phyloP scores from a whole-genome alignment of 495 filamentous ascomycete genomes.

The Friedmanniomyces simplex region DNA sequence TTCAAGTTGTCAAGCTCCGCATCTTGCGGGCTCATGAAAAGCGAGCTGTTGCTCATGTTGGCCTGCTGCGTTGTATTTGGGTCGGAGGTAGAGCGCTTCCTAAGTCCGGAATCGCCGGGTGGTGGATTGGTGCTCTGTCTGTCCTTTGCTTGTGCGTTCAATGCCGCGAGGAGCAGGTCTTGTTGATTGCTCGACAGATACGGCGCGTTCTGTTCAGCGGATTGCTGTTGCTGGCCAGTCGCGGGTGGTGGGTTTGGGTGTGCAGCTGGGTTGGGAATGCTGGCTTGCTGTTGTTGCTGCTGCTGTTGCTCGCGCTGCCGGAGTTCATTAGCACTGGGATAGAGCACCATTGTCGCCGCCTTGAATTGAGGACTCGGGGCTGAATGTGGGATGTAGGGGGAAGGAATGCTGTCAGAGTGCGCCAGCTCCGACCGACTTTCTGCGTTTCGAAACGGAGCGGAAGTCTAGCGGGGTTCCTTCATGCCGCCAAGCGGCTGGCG shows the following conservation, averaged over 20 bases:
- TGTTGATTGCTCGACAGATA: slow-evolving; percentile 81
- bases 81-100: neutral
- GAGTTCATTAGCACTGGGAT: slow-evolving; percentile 7
- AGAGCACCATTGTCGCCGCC: slow-evolving; percentile 6
- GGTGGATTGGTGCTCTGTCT: slow-evolving; percentile 24
- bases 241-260: neutral
- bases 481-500: neutral
- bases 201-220: slow-evolving; percentile 14
- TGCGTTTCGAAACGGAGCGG: neutral
- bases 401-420: neutral
- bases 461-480: neutral
- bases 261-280: neutral
- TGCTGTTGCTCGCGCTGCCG: slow-evolving; percentile 9
- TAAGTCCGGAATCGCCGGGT: neutral
- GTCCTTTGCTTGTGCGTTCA: slow-evolving; percentile 53
- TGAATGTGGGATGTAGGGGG: neutral
- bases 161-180: slow-evolving; percentile 74
- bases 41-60: slow-evolving; percentile 6
- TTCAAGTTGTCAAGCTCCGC: slow-evolving; percentile 17
- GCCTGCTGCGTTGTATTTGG: neutral
- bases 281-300: neutral
- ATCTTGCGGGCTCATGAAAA: slow-evolving; percentile 20
- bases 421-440: neutral
- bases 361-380: neutral
- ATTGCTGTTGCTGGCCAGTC: slow-evolving; percentile 1